phyloP scores from a whole-genome alignment of 2,329 filamentous ascomycete genomes.

The Aspergillus ibericus region DNA sequence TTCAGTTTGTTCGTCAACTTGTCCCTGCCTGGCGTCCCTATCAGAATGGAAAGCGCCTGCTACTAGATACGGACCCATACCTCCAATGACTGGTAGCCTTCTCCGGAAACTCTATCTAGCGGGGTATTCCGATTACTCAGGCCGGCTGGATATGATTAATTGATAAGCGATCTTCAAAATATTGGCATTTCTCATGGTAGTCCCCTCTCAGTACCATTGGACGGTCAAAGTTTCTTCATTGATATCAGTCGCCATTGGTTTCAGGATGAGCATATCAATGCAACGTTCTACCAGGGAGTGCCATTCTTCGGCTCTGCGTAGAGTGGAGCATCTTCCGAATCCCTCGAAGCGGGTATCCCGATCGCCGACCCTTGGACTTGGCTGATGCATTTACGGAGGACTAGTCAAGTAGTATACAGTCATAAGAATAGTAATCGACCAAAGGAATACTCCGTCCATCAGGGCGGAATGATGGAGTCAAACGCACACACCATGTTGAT shows the following conservation, averaged over 20 bases:
- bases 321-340: conserved; percentile 14
- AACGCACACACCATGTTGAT: conserved; percentile 9
- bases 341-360: conserved; percentile 14
- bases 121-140: conserved; percentile 6
- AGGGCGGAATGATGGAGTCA: neutral
- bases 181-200: neutral
- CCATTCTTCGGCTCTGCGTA: conserved; percentile 18
- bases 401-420: neutral
- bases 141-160: neutral
- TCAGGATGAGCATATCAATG: conserved; percentile 14
- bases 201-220: conserved; percentile 1
- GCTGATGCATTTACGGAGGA: conserved; percentile 7
- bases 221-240: conserved; percentile 4
- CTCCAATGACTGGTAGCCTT: conserved; percentile 8
- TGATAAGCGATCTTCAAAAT: neutral
- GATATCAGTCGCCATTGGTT: conserved; percentile 9
- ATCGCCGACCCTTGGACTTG: conserved; percentile 15
- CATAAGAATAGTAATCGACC: conserved; percentile 6
- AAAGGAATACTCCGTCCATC: neutral
- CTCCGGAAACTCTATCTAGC: conserved; percentile 11
- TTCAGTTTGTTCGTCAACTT: conserved; percentile 13
- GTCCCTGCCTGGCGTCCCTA: conserved; percentile 16
- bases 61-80: conserved; percentile 2
- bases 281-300: conserved; percentile 8
- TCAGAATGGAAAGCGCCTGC: conserved; percentile 6